A percentile compares a stretch with the other conserved stretches of the same genome.
These are phyloP conservation scores for Fusarium musae DNA, from an alignment of 2,329 filamentous ascomycete genomes.

Conservation along the genomic window DNA sequence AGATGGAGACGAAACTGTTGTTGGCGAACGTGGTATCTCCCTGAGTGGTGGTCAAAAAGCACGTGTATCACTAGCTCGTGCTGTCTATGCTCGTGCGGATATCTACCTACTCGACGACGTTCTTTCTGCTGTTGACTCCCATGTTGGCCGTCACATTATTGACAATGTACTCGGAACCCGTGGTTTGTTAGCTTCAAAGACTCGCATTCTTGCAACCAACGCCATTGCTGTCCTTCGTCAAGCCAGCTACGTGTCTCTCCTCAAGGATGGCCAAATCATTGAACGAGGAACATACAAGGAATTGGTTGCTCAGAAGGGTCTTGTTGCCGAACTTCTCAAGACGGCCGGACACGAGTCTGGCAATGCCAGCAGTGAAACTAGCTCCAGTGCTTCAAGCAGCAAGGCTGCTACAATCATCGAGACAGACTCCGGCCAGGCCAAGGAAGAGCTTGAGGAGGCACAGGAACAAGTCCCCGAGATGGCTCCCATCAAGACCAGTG, in stretches of 20 bases:
- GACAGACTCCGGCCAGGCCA: slow-evolving; percentile 62
- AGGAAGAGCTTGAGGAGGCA: slow-evolving; percentile 78
- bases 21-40: slow-evolving; percentile 96
- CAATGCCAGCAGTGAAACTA: slow-evolving; percentile 51
- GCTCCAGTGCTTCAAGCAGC: slow-evolving; percentile 59
- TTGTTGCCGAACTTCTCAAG: slow-evolving; percentile 85
- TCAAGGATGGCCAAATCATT: slow-evolving; percentile 83
- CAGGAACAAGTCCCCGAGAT: slow-evolving; percentile 82
- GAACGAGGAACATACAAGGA: slow-evolving; percentile 93
- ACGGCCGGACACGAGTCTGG: slow-evolving; percentile 73
- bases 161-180: slow-evolving; percentile 90
- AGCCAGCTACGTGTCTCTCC: slow-evolving; percentile 86
- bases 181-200: slow-evolving; percentile 86
- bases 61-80: slow-evolving; percentile 88
- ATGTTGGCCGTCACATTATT: slow-evolving; percentile 94
- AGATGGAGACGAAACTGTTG: slow-evolving; percentile 95
- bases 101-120: slow-evolving; percentile 95
- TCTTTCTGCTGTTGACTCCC: slow-evolving; percentile 96
- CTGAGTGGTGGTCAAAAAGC: slow-evolving; percentile 97
- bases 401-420: slow-evolving; percentile 69
- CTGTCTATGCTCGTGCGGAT: slow-evolving; percentile 96
- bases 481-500: slow-evolving; percentile 74
- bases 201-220: slow-evolving; percentile 92
- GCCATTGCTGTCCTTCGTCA: slow-evolving; percentile 91
- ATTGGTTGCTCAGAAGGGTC: slow-evolving; percentile 91